Conservation (phyloP, 1,284 basidiomycete genomes). For the Ustilago curta region DNA sequence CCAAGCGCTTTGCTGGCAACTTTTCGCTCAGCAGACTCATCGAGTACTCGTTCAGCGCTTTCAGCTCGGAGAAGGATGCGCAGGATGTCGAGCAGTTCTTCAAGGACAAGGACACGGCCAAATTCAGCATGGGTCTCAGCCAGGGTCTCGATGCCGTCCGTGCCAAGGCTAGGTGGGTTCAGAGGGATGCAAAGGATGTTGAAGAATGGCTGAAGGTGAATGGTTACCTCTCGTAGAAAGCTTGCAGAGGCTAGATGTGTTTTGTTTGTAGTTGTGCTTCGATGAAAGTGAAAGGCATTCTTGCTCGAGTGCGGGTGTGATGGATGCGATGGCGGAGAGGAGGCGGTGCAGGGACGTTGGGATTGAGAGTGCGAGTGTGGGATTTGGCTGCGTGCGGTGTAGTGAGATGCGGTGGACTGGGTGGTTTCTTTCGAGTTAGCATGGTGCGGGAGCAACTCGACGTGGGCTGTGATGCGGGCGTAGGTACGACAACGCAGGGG, state of each 20-base stretch:
- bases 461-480: too few species aligned
- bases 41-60: constrained; percentile 74
- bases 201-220: constrained; percentile 73
- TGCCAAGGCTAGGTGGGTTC: constrained; percentile 75
- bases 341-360: too few species aligned
- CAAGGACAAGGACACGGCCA: constrained; percentile 67
- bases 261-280: not conserved
- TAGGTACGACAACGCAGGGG: too few species aligned
- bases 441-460: too few species aligned
- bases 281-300: not conserved
- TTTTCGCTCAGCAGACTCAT: constrained; percentile 67
- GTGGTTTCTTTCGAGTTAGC: too few species aligned
- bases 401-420: too few species aligned
- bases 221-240: constrained; percentile 50
- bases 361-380: too few species aligned
- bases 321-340: too few species aligned
- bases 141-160: constrained; percentile 79
- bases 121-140: constrained; percentile 74
- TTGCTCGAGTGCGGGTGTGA: too few species aligned
- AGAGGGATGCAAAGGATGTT: constrained; percentile 75
- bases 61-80: constrained; percentile 80
- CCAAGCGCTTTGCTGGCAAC: constrained; percentile 75
- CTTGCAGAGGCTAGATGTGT: too few species aligned
- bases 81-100: constrained; percentile 76
- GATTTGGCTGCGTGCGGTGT: too few species aligned